Percentiles rank a stretch among this genome's conserved stretches.
Conservation (phyloP, 2,329 filamentous ascomycete species). For the Eutypa lata region DNA sequence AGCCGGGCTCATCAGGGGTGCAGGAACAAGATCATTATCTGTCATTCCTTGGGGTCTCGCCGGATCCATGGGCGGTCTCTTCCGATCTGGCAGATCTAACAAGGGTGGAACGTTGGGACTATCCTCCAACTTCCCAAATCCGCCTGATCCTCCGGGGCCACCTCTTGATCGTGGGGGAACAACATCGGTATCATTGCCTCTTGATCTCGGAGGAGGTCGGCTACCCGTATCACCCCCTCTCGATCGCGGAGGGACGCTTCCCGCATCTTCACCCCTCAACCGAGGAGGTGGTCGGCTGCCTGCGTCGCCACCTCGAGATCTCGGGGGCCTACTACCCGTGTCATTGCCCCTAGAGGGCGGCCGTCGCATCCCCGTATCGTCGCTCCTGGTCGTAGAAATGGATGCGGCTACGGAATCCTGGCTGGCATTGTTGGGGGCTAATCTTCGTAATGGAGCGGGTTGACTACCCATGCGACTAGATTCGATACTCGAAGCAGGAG, state of each 20-base stretch:
- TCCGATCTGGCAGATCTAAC: slow-evolving; percentile 58
- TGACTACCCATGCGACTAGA: slow-evolving; percentile 41
- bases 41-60: slow-evolving; percentile 44
- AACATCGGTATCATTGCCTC: background rate
- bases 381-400: slow-evolving; percentile 43
- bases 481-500: slow-evolving; percentile 51
- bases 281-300: slow-evolving; percentile 1
- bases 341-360: background rate
- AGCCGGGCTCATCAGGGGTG: slow-evolving; percentile 52
- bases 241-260: background rate
- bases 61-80: slow-evolving; percentile 64
- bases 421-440: slow-evolving; percentile 51
- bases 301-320: background rate
- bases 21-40: slow-evolving; percentile 55
- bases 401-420: slow-evolving; percentile 56
- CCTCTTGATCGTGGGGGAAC: slow-evolving; percentile 53
- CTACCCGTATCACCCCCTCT: background rate
- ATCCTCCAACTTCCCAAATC: slow-evolving; percentile 37
- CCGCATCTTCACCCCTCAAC: background rate
- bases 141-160: slow-evolving; percentile 39
- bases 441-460: slow-evolving; percentile 40
- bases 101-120: slow-evolving; percentile 31
- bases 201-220: slow-evolving; percentile 2
- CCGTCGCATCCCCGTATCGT: slow-evolving; percentile 44
- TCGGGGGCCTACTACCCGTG: slow-evolving; percentile 1